Percentiles rank a stretch among this genome's conserved stretches.
Evolutionary conservation across 352 stramenopile genomes (phyloP).

Genomic region (Globisporangium paroecandrum): DNA sequence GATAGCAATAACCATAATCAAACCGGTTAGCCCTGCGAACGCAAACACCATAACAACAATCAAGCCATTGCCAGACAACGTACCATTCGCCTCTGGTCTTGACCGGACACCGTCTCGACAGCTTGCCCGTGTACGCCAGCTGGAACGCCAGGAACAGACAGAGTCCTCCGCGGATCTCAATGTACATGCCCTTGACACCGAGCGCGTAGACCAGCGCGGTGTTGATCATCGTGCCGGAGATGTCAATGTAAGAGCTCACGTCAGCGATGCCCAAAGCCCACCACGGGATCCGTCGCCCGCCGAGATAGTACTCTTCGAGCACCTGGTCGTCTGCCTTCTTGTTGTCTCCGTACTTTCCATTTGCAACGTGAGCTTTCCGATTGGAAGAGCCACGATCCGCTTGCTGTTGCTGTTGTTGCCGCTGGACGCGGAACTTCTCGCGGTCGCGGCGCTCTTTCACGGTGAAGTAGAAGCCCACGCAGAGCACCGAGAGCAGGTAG

Average conservation of each 20-base stretch:
- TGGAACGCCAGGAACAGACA: conserved; percentile 82
- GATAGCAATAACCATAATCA: conserved; percentile 2
- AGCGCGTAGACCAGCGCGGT: conserved; percentile 77
- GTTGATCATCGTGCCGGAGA: conserved; percentile 85
- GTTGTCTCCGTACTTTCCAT: conserved; percentile 10
- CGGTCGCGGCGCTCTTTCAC: conserved; percentile 46
- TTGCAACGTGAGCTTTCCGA: conserved; percentile 1
- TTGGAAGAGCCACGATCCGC: background rate
- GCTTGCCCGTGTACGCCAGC: conserved; percentile 74
- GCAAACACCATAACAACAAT: background rate
- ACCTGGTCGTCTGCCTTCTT: conserved; percentile 27
- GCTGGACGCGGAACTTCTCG: conserved; percentile 26
- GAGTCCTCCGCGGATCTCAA: conserved; percentile 72
- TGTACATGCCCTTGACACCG: conserved; percentile 83
- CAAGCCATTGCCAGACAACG: background rate
- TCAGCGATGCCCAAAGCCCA: conserved; percentile 71
- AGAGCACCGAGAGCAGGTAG: conserved; percentile 62
- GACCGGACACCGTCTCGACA: conserved; percentile 67
- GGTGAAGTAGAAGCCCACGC: conserved; percentile 69
- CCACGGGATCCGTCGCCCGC: conserved; percentile 62
- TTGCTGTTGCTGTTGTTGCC: conserved; percentile 19
- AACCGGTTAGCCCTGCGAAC: background rate
- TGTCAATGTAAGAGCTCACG: conserved; percentile 85
- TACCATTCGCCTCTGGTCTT: conserved; percentile 80
- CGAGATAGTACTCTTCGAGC: conserved; percentile 76